phyloP scores from a whole-genome alignment of 192 early-diverging fungal species.

The Coemansia sp. region DNA sequence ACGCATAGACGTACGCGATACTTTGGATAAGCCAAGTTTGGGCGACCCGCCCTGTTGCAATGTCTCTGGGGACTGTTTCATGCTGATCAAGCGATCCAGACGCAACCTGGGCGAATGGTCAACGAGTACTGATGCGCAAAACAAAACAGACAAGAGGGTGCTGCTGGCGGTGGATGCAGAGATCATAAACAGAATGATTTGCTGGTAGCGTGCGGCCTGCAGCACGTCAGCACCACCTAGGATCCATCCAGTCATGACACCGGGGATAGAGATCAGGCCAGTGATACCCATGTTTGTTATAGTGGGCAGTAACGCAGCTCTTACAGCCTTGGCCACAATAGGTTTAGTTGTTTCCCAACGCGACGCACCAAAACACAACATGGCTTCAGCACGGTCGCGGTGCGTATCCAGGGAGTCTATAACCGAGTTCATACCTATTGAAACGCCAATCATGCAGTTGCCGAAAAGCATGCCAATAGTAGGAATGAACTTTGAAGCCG shows the following conservation, averaged over 20 bases:
- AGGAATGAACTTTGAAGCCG: slow-evolving; percentile 76
- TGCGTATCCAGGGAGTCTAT: slow-evolving; percentile 60
- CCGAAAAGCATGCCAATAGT: slow-evolving; percentile 87
- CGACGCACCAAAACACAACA: slow-evolving; percentile 71
- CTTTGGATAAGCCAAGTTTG: no score
- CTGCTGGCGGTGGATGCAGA: slow-evolving; percentile 67
- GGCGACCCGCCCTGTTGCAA: no score
- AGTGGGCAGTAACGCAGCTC: slow-evolving; percentile 69
- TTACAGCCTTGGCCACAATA: slow-evolving; percentile 63
- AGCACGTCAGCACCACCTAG: slow-evolving; percentile 75
- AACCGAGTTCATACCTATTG: slow-evolving; percentile 59
- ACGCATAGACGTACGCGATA: slow-evolving; percentile 6
- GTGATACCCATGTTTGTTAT: slow-evolving; percentile 80
- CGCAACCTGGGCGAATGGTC: slow-evolving; percentile 25
- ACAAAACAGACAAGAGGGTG: slow-evolving; percentile 47
- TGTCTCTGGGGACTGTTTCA: no score
- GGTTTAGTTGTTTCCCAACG: slow-evolving; percentile 79
- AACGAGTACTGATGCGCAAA: slow-evolving; percentile 32
- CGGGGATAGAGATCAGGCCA: slow-evolving; percentile 84
- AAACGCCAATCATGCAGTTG: slow-evolving; percentile 70
- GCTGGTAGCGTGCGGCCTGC: slow-evolving; percentile 75
- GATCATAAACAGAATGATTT: slow-evolving; percentile 87
- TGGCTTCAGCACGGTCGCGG: slow-evolving; percentile 51
- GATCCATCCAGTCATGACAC: slow-evolving; percentile 84
- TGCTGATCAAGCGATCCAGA: slow-evolving; percentile 31